Evolutionary conservation across 208 protist species (phyloP).

Genomic region (Porcisia deanei): DNA sequence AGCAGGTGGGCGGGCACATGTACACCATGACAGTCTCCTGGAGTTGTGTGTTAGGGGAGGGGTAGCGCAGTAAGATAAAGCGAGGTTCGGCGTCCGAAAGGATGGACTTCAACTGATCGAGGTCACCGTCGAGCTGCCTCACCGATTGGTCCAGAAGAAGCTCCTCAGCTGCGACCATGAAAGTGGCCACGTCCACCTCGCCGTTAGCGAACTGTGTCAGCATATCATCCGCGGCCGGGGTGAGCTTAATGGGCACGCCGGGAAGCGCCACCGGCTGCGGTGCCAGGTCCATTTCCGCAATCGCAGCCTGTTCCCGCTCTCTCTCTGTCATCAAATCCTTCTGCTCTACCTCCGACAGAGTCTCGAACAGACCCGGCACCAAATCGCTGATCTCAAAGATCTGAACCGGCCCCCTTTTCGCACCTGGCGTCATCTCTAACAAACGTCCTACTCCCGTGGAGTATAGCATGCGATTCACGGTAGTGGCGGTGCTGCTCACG

Average conservation of each 20-base stretch:
- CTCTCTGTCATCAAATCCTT: conserved; percentile 77
- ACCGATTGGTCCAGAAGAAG: conserved; percentile 25
- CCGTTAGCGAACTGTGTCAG: conserved; percentile 38
- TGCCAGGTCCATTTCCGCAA: conserved; percentile 66
- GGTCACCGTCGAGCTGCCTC: conserved; percentile 14
- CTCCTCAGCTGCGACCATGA: conserved; percentile 38
- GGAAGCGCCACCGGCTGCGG: conserved; percentile 63
- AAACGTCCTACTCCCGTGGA: conserved; percentile 45
- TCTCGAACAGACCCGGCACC: conserved; percentile 42
- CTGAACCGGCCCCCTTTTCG: conserved; percentile 39
- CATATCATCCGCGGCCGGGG: conserved; percentile 34
- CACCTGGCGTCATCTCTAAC: conserved; percentile 20
- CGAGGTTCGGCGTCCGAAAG: conserved; percentile 36
- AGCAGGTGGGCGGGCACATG: conserved; percentile 67
- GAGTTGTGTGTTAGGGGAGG: conserved; percentile 24
- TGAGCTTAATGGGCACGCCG: conserved; percentile 52
- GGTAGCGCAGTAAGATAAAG: conserved; percentile 39
- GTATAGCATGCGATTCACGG: conserved; percentile 72
- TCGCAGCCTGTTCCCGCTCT: conserved; percentile 47
- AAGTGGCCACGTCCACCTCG: conserved; percentile 43
- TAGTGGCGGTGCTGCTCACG: conserved; percentile 42
- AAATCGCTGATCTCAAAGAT: conserved; percentile 40
- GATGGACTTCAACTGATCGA: conserved; percentile 29
- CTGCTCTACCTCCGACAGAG: conserved; percentile 30
- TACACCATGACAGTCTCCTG: conserved; percentile 60